Base-by-base conservation (phyloP, 2,329 filamentous ascomycete species). In the Grosmannia serpens region DNA sequence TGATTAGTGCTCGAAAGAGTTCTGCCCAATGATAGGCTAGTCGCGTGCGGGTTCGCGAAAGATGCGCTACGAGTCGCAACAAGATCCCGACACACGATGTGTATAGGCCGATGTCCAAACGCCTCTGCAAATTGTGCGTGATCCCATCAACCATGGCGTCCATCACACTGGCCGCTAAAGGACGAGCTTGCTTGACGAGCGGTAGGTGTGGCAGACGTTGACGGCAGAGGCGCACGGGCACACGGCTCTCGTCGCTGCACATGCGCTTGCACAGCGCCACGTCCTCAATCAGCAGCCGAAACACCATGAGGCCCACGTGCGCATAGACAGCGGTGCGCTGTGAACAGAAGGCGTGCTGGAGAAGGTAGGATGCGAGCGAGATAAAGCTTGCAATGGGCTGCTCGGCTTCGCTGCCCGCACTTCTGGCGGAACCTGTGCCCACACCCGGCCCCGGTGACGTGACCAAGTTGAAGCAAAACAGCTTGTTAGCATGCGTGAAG, bases 1-100 rank as follows among this genome's bases (percentile, higher is more conserved):
- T 87, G 13, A 97, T 80, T 4, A 99, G 77, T 2, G 89, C 89
- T 55, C 91, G 86, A 84, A 96, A 99, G 31, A 99, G 81, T 67
- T 97, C 91, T 1, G 90, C 85, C 94, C 94, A 99, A 73, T 99
- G 94, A 70, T 96, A 96, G 20, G 78, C 73, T 22, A 97, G 78
- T 38, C 94, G 87, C 35, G 86, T 91, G 66, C 90, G 85, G 54
- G 87, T 88, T 63, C 88, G 85, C 51, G 89, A 89, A 46, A 97
- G 81, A 68, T 92, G 89, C 8, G 90, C 90, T 44, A 97, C 80
- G 56, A 95, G 77, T 50, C 92, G 86, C 58, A 95, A 78, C 64
- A 96, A 79, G 61, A 96, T 88, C 20, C 88, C 89, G 17, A 96
- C 78, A 63, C 84, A 88, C 26, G 95, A 81, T 26, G 84, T 87